These are phyloP conservation scores for Ascochyta lentis DNA, from an alignment of 2,329 filamentous ascomycete genomes.

Conservation along the genomic window DNA sequence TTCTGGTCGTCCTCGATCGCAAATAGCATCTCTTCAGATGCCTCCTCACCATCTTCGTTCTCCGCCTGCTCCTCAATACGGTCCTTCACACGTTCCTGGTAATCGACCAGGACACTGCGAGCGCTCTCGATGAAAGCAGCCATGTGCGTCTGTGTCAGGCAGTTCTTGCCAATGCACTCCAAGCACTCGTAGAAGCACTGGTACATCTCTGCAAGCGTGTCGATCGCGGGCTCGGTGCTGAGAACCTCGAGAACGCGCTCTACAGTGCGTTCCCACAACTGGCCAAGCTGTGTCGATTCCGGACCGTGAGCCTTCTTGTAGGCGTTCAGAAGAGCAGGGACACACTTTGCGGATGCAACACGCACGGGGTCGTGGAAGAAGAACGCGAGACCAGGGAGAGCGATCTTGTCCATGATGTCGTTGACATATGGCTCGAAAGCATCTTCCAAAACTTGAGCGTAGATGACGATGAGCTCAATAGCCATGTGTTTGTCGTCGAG, in stretches of 20 bases:
- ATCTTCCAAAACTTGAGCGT: constrained; percentile 92
- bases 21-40: constrained; percentile 83
- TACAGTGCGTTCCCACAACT: constrained; percentile 83
- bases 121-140: constrained; percentile 85
- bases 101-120: constrained; percentile 86
- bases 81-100: constrained; percentile 82
- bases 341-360: constrained; percentile 91
- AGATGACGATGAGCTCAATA: constrained; percentile 97
- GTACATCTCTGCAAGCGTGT: constrained; percentile 98
- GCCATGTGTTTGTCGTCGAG: constrained; percentile 99
- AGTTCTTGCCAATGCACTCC: constrained; percentile 88
- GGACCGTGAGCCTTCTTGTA: constrained; percentile 91
- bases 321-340: constrained; percentile 89
- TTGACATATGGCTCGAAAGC: constrained; percentile 90
- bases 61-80: constrained; percentile 85
- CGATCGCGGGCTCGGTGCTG: constrained; percentile 90
- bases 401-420: constrained; percentile 96
- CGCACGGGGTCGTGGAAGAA: constrained; percentile 99
- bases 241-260: constrained; percentile 93
- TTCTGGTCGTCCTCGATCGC: constrained; percentile 98
- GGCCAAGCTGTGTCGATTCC: constrained; percentile 77
- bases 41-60: constrained; percentile 87
- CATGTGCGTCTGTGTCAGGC: constrained; percentile 80
- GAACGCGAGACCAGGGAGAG: constrained; percentile 90
- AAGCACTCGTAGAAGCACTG: constrained; percentile 99